A percentile compares a stretch with the other conserved stretches of the same genome.
Conservation (phyloP, 768 basidiomycete species). For the Termitomyces sp. region DNA sequence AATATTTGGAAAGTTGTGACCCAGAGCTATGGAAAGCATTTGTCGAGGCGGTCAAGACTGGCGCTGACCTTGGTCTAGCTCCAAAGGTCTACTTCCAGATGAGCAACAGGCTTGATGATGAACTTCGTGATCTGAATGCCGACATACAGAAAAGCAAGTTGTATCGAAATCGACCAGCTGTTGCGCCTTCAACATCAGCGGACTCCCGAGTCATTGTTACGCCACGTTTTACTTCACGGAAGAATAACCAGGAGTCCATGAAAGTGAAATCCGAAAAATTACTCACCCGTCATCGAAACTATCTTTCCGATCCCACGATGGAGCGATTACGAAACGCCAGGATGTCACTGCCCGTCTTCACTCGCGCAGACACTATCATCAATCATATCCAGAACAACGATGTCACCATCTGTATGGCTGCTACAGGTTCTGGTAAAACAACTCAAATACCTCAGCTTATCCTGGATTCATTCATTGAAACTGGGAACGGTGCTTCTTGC, state of each 20-base stretch:
- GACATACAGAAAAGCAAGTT: conserved; percentile 63
- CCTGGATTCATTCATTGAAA: conserved; percentile 76
- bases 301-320: conserved; percentile 56
- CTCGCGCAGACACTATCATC: conserved; percentile 63
- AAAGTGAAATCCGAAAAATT: conserved; percentile 58
- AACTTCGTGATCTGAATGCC: conserved; percentile 65
- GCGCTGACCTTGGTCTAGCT: conserved; percentile 68
- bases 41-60: conserved; percentile 53
- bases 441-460: conserved; percentile 94
- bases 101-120: conserved; percentile 59
- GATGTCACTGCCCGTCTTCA: conserved; percentile 69
- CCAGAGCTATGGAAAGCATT: conserved; percentile 75
- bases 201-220: neutral
- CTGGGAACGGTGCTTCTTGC: conserved; percentile 77
- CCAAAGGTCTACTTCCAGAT: conserved; percentile 67
- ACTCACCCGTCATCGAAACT: conserved; percentile 46
- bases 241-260: conserved; percentile 26
- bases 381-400: conserved; percentile 70
- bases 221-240: conserved; percentile 16
- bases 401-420: conserved; percentile 86
- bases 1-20: conserved; percentile 86
- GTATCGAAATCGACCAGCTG: conserved; percentile 60
- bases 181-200: conserved; percentile 8
- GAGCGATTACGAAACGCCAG: conserved; percentile 68
- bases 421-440: conserved; percentile 91